phyloP scores from a whole-genome alignment of 2,329 filamentous ascomycete genomes.

The Xylariaceae sp. region DNA sequence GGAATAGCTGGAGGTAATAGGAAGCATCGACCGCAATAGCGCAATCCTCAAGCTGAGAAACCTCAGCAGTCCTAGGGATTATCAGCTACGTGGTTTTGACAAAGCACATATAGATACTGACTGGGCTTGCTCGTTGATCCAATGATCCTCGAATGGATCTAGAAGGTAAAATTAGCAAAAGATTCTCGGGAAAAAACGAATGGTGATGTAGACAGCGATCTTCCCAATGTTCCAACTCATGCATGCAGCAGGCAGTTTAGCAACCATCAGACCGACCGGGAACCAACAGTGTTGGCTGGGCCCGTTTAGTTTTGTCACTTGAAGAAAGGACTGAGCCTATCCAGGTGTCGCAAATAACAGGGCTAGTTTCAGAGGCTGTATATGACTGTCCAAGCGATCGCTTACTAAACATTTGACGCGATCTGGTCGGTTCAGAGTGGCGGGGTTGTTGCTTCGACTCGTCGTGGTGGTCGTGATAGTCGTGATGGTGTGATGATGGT shows the following conservation, averaged over 20 bases:
- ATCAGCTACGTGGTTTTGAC: conserved; percentile 8
- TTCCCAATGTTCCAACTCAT: background rate
- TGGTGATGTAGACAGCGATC: too few relatives aligned
- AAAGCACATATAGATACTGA: conserved; percentile 24
- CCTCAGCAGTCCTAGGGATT: conserved; percentile 54
- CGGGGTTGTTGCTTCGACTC: background rate
- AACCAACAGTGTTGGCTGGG: background rate
- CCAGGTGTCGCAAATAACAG: background rate
- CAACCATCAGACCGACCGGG: background rate
- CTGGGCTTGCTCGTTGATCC: conserved; percentile 43
- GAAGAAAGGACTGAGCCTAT: background rate
- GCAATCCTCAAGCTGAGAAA: conserved; percentile 73
- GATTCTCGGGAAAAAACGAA: too few relatives aligned
- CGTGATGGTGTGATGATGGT: background rate
- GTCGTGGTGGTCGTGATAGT: background rate
- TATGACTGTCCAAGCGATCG: background rate
- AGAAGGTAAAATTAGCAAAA: conserved; percentile 24
- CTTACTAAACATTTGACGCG: background rate
- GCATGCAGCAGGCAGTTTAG: background rate
- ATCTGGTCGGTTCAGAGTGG: background rate
- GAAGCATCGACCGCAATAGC: conserved; percentile 86
- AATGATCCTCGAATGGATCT: conserved; percentile 45
- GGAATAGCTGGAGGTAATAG: conserved; percentile 80
- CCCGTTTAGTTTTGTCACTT: background rate
- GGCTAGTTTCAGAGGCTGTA: background rate